Conservation (phyloP, 257 asterid genomes). For the Misopates orontium region DNA sequence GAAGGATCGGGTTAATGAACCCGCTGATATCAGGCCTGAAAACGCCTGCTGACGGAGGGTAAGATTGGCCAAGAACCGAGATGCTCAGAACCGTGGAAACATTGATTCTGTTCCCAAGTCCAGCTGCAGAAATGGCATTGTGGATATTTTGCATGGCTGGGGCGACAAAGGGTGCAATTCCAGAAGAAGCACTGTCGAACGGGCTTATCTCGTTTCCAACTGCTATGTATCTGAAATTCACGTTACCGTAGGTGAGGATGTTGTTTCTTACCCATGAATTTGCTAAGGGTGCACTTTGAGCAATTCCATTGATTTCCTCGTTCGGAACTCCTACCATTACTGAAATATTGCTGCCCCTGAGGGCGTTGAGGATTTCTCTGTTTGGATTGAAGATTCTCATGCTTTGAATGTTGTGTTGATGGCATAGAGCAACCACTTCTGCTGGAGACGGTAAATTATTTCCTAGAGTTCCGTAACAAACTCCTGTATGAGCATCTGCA, state of each 20-base stretch:
- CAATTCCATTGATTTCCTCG: conserved; percentile 31
- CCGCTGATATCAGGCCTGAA: not conserved
- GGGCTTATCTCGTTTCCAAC: conserved; percentile 50
- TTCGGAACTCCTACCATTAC: conserved; percentile 37
- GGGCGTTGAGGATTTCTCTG: conserved; percentile 33
- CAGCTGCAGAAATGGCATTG: conserved; percentile 9
- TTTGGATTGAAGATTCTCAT: conserved; percentile 42
- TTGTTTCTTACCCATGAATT: conserved; percentile 36
- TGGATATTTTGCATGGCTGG: conserved; percentile 35
- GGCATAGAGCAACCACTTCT: conserved; percentile 37
- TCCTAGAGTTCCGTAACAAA: conserved; percentile 46
- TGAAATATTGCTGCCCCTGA: conserved; percentile 24
- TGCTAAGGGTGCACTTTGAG: conserved; percentile 20
- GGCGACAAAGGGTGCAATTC: conserved; percentile 18
- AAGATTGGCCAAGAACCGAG: conserved; percentile 26
- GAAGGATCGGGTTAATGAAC: conserved; percentile 24
- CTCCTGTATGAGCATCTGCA: conserved; percentile 40
- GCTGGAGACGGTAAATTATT: conserved; percentile 28
- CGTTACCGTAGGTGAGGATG: conserved; percentile 13
- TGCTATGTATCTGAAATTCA: conserved; percentile 31
- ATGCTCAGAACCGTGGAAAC: conserved; percentile 34
- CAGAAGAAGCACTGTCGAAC: not conserved
- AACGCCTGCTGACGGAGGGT: conserved; percentile 36
- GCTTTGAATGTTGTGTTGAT: conserved; percentile 23
- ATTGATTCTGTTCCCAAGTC: conserved; percentile 22